Evolutionary conservation across 805 yeast genomes (phyloP).

Genomic region (Diddensiella caesifluorescens): DNA sequence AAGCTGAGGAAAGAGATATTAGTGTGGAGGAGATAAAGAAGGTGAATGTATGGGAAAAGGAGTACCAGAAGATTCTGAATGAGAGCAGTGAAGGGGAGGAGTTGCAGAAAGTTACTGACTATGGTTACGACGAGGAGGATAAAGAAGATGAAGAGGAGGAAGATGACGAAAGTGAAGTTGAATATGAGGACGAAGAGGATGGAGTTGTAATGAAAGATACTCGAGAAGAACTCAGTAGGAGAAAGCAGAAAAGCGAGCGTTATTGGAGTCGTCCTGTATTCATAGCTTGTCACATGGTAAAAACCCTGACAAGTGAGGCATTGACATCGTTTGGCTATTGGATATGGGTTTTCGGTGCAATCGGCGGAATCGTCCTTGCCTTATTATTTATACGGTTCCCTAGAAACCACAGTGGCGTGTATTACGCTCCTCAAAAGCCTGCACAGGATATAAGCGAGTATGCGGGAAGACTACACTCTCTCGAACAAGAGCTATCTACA

Average conservation of each 20-base stretch:
- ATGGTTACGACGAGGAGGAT: not conserved
- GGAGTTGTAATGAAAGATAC: too few species aligned
- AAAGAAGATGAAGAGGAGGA: not conserved
- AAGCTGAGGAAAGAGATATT: not conserved
- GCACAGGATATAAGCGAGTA: slow-evolving; percentile 17
- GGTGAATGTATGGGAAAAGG: not conserved
- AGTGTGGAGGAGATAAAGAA: not conserved
- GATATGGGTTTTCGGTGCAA: too few species aligned
- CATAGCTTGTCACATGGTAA: too few species aligned
- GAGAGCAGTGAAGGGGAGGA: slow-evolving; percentile 3
- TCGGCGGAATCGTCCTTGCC: too few species aligned
- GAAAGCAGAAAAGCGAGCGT: too few species aligned
- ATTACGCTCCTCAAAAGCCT: slow-evolving; percentile 12
- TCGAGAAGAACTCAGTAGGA: too few species aligned
- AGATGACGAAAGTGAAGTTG: not conserved
- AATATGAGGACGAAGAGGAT: not conserved
- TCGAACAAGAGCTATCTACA: slow-evolving; percentile 16
- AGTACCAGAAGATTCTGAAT: not conserved
- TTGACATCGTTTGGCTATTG: too few species aligned
- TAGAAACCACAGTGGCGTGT: too few species aligned
- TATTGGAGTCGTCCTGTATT: too few species aligned
- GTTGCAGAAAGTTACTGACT: not conserved
- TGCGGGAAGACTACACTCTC: slow-evolving; percentile 12
- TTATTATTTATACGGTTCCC: too few species aligned
- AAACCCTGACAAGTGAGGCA: too few species aligned